Evolutionary conservation across 148 eudicot species (phyloP), one percentile per base, ranked within the genome.

Genomic region (Euryodendron excelsum): DNA sequence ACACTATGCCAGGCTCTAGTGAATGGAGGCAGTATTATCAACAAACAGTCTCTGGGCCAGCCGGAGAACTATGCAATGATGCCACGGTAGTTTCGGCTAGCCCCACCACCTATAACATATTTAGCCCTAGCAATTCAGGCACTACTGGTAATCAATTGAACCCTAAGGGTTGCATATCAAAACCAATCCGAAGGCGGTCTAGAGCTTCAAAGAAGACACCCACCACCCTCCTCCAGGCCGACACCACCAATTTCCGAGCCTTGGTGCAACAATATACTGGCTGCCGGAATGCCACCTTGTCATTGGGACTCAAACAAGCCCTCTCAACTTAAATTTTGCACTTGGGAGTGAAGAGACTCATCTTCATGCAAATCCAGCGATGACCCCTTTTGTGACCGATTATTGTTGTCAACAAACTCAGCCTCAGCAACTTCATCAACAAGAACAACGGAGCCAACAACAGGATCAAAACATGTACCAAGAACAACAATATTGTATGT

Each of bases 241-340:
- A 82, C 81, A 75, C 73, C 12, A 61, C 83, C 28, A 85, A 86
- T 55, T 88, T 88, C 52, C 83, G 91, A 71, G 82, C 82, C 6
- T 48, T 88, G 79, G 91, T 88, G 3, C 91, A 88, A 21, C 86
- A 86, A 60, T 77, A 84, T 44, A 88, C 91, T 0, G 87, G 91
- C 9, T 75, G 84, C 33, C 83, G 83, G 39, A 81, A 73, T 52
- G 64, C 63, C 12, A 79, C 71, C 27, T 45, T 78, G 11, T 58
- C 72, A 8, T 36, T 0, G 73, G 67, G 52, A n/a, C 79, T n/a
- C 81, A 41, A 0, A 86, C 56, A 17, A 81, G 86, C 13, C 91
- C 91, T 0, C 50, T 86, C 56, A 86, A 73, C 68, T 83, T 88
- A n/a, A 79, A 72, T 27, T 88, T 88, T 60, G 68, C 70, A 25